Conservation (phyloP, 768 basidiomycete genomes). For the Dictyophora rubrovolvata region DNA sequence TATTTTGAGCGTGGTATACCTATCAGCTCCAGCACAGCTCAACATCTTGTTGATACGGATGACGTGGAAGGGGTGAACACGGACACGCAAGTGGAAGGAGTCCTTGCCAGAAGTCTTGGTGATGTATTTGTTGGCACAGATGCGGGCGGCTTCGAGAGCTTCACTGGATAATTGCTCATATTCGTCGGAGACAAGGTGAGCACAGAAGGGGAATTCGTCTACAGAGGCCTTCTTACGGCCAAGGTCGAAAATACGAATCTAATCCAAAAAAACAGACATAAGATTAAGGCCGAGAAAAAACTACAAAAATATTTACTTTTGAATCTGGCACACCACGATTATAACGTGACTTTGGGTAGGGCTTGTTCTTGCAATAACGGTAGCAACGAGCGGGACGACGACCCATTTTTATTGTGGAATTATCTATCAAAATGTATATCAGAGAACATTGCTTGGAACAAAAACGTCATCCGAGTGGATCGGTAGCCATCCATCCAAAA, state of each 20-base stretch:
- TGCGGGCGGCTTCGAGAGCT: conserved; percentile 95
- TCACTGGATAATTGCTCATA: conserved; percentile 95
- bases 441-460: neutral
- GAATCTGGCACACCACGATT: conserved; percentile 98
- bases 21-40: conserved; percentile 97
- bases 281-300: neutral
- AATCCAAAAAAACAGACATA: neutral
- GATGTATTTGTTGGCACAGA: conserved; percentile 99
- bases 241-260: conserved; percentile 96
- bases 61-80: conserved; percentile 97
- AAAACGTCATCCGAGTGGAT: neutral
- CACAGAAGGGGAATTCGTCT: conserved; percentile 97
- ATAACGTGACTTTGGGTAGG: conserved; percentile 90
- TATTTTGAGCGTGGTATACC: conserved; percentile 35
- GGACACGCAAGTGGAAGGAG: conserved; percentile 95
- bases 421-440: neutral
- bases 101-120: conserved; percentile 98
- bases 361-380: conserved; percentile 99
- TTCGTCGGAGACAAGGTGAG: conserved; percentile 94
- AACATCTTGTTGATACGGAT: conserved; percentile 99
- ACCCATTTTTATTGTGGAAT: conserved; percentile 59
- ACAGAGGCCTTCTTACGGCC: conserved; percentile 94
- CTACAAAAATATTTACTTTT: conserved; percentile 45
- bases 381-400: conserved; percentile 97
- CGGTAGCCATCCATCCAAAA: neutral